These are phyloP conservation scores for Lycium barbarum DNA, from an alignment of 257 asterid species.

Conservation along the genomic window DNA sequence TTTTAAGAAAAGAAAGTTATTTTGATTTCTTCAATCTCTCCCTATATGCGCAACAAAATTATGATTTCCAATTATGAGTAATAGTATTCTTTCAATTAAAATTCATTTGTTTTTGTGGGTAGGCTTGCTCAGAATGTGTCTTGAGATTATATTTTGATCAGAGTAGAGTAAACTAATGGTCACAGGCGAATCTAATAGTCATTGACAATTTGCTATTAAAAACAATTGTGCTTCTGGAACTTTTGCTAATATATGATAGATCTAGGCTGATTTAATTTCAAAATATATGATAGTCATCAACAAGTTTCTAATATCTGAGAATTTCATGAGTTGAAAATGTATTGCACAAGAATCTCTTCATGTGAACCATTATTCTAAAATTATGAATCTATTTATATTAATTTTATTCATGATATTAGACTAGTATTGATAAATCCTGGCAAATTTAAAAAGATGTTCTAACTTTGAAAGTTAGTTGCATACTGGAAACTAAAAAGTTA, in stretches of 20 bases:
- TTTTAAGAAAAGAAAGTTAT: neutral
- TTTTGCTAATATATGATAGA: slow-evolving; percentile 9
- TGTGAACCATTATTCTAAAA: too few relatives aligned
- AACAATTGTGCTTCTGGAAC: neutral
- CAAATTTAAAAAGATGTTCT: neutral
- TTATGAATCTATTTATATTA: neutral
- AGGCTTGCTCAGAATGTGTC: slow-evolving; percentile 14
- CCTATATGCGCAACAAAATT: slow-evolving; percentile 16
- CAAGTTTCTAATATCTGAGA: neutral
- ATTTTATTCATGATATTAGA: neutral
- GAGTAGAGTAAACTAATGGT: neutral
- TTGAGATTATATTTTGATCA: neutral
- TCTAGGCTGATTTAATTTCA: too few relatives aligned
- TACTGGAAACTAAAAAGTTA: neutral
- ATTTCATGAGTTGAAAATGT: neutral
- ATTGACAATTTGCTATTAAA: neutral
- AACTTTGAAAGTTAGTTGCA: neutral
- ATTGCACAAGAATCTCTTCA: neutral
- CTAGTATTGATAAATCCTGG: neutral
- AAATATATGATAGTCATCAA: neutral
- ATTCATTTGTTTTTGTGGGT: neutral
- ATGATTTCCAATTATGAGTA: slow-evolving; percentile 9
- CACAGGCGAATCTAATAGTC: neutral
- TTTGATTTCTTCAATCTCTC: neutral
- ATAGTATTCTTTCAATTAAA: neutral